These are phyloP conservation scores for Gilbertella persicaria DNA, from an alignment of 371 early-diverging fungal species.

Conservation along the genomic window DNA sequence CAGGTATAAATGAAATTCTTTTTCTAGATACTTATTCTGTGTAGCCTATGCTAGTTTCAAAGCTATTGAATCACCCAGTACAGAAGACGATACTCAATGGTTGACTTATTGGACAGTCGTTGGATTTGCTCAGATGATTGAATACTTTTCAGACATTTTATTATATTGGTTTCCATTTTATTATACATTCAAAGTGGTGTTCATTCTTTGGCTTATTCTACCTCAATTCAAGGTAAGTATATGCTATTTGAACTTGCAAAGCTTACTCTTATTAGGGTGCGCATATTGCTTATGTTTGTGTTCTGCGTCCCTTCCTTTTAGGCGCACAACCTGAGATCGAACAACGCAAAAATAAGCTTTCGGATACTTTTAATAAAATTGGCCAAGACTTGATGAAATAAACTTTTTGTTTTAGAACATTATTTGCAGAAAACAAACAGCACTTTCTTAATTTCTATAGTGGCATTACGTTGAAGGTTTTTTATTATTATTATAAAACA, in stretches of 20 bases:
- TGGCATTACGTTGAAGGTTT: too few species aligned
- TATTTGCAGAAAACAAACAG: too few species aligned
- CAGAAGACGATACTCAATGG: constrained; percentile 73
- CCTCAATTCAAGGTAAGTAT: constrained; percentile 56
- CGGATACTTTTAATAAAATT: too few species aligned
- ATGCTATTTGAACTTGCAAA: not conserved
- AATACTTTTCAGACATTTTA: constrained; percentile 68
- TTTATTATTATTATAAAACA: too few species aligned
- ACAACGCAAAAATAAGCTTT: not conserved
- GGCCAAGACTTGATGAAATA: too few species aligned
- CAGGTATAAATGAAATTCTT: constrained; percentile 57
- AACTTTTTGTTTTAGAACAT: too few species aligned
- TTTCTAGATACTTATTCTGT: not conserved
- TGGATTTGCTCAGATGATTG: constrained; percentile 63
- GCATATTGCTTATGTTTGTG: constrained; percentile 18
- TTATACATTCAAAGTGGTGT: constrained; percentile 70
- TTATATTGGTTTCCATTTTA: constrained; percentile 81
- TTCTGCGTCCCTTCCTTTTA: constrained; percentile 26
- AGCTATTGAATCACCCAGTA: constrained; percentile 70
- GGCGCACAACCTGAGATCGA: constrained; percentile 11
- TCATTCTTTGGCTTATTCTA: constrained; percentile 70
- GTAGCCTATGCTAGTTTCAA: constrained; percentile 48
- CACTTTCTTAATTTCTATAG: too few species aligned
- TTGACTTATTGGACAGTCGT: constrained; percentile 68
- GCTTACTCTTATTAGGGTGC: constrained; percentile 26